phyloP scores from a whole-genome alignment of 148 eudicot species.

The Persicaria tinctoria region DNA sequence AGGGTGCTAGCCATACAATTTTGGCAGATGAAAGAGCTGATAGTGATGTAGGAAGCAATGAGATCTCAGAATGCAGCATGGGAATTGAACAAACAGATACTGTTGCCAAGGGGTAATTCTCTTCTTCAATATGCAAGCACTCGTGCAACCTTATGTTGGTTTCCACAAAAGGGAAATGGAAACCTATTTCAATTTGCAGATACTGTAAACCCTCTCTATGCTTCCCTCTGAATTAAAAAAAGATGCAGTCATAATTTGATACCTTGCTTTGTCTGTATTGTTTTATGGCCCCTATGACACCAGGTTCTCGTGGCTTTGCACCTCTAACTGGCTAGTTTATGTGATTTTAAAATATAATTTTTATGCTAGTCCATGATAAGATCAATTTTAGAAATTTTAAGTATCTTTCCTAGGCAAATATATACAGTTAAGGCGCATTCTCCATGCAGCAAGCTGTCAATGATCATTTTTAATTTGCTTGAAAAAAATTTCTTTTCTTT shows the following conservation, averaged over 20 bases:
- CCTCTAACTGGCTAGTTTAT: too few species aligned
- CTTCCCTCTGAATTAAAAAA: neutral
- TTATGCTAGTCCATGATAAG: too few species aligned
- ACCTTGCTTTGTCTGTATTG: too few species aligned
- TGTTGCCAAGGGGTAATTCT: slow-evolving; percentile 7
- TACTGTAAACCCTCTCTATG: neutral
- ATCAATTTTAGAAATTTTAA: neutral
- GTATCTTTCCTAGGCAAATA: neutral
- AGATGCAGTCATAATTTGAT: neutral
- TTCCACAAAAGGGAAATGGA: neutral
- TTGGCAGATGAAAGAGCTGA: slow-evolving; percentile 15
- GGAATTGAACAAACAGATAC: neutral
- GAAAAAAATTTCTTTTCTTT: neutral
- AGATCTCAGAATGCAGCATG: slow-evolving; percentile 19
- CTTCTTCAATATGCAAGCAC: neutral
- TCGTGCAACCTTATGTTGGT: neutral
- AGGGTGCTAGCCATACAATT: slow-evolving; percentile 10
- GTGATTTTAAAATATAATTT: too few species aligned
- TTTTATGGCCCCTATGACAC: too few species aligned
- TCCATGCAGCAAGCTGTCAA: neutral
- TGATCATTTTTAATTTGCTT: too few species aligned
- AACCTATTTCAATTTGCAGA: neutral
- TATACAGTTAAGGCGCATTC: neutral
- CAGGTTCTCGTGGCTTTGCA: too few species aligned
- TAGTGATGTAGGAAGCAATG: slow-evolving; percentile 16